Evolutionary conservation across 345 rosid genomes (phyloP).

Genomic region (Populus alba): DNA sequence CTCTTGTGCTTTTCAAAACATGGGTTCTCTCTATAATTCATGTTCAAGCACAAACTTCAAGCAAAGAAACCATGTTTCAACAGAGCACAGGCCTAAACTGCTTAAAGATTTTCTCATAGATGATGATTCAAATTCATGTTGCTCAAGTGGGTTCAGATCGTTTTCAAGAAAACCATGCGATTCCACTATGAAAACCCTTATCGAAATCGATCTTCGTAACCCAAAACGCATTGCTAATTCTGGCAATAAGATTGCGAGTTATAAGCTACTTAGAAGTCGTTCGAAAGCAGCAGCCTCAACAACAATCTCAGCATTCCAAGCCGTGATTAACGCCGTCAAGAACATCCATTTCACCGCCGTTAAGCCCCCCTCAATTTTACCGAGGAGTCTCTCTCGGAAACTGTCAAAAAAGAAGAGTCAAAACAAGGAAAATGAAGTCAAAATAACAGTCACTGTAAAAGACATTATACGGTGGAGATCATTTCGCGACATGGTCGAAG

Average conservation of each 20-base stretch:
- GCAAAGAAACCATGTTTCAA: conserved; percentile 20
- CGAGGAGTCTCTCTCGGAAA: conserved; percentile 50
- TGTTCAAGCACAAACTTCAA: conserved; percentile 1
- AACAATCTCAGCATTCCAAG: conserved; percentile 38
- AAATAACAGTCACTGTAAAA: conserved; percentile 44
- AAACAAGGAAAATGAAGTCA: conserved; percentile 8
- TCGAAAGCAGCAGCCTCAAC: conserved; percentile 36
- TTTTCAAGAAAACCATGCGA: conserved; percentile 25
- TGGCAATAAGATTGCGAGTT: background rate
- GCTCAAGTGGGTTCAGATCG: conserved; percentile 43
- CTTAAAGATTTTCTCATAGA: conserved; percentile 82
- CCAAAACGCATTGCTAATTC: background rate
- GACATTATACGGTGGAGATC: conserved; percentile 89
- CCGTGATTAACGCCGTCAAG: conserved; percentile 51
- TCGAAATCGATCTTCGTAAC: conserved; percentile 8
- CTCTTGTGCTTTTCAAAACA: background rate
- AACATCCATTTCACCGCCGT: conserved; percentile 32
- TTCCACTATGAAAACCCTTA: background rate
- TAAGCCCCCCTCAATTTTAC: conserved; percentile 44
- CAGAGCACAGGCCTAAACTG: conserved; percentile 41
- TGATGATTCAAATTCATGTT: conserved; percentile 49
- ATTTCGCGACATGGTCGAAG: conserved; percentile 56
- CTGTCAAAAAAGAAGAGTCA: conserved; percentile 24
- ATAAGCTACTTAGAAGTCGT: conserved; percentile 37
- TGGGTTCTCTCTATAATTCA: conserved; percentile 16